Evolutionary conservation across 1,139 yeast species (phyloP).

Genomic region (Hansenula sp.): DNA sequence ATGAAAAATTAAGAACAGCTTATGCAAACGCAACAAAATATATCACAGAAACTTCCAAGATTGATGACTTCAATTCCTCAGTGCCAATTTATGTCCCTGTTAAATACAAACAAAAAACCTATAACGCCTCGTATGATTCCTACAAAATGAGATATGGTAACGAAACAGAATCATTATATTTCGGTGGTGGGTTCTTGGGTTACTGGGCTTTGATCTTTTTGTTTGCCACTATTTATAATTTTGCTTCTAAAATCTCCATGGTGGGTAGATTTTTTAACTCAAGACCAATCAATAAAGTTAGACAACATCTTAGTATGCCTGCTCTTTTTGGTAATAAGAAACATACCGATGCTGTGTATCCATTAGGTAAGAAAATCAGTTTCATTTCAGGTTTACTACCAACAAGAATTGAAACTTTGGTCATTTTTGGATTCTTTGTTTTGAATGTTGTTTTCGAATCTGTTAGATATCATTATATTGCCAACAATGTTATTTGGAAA

Average conservation of each 20-base stretch:
- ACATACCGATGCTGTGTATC: constrained; percentile 3
- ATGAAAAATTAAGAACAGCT: constrained; percentile 29
- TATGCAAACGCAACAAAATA: constrained; percentile 34
- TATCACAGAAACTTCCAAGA: constrained; percentile 26
- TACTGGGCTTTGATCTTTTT: constrained; percentile 44
- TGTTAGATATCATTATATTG: constrained; percentile 36
- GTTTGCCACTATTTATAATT: constrained; percentile 36
- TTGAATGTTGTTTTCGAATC: constrained; percentile 33
- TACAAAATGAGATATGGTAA: constrained; percentile 28
- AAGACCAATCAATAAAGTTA: constrained; percentile 1
- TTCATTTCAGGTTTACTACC: constrained; percentile 34
- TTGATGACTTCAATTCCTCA: constrained; percentile 22
- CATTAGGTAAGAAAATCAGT: not conserved
- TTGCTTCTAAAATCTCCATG: constrained; percentile 6
- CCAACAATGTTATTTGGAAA: constrained; percentile 37
- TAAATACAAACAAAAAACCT: constrained; percentile 20
- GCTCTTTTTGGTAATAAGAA: constrained; percentile 1
- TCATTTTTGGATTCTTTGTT: constrained; percentile 41
- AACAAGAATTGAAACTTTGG: constrained; percentile 53
- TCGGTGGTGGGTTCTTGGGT: constrained; percentile 41
- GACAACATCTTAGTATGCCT: constrained; percentile 5
- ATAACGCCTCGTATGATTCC: constrained; percentile 32
- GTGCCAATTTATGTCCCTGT: constrained; percentile 24
- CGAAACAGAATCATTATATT: constrained; percentile 35
- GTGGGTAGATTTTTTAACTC: constrained; percentile 2